Conservation (phyloP, 345 rosid species). For the Brassica napus region DNA sequence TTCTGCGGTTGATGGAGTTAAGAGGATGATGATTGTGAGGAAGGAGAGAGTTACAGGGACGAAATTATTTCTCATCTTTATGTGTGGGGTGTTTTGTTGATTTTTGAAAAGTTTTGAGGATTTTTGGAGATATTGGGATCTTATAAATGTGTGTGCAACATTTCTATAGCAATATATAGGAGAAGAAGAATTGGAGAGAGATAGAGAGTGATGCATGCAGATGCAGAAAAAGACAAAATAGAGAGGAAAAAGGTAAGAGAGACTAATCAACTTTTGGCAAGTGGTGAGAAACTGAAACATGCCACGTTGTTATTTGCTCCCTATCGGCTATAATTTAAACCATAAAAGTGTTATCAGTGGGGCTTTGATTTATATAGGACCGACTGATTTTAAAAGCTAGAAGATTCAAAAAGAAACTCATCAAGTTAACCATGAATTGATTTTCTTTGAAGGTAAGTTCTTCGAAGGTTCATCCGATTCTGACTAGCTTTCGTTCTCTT, state of each 20-base stretch:
- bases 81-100: background rate
- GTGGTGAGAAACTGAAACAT: background rate
- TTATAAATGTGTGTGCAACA: background rate
- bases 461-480: background rate
- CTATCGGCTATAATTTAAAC: background rate
- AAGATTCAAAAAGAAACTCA: background rate
- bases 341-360: background rate
- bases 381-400: background rate
- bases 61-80: constrained; percentile 4
- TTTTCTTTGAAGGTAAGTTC: background rate
- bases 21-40: constrained; percentile 23
- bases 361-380: background rate
- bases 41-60: constrained; percentile 26
- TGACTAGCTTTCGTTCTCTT: background rate
- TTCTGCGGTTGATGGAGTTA: constrained; percentile 29
- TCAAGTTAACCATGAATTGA: background rate
- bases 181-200: background rate
- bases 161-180: constrained; percentile 22
- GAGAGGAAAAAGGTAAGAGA: background rate
- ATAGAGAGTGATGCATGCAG: background rate
- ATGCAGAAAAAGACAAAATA: background rate
- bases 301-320: background rate
- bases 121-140: constrained; percentile 3
- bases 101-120: background rate
- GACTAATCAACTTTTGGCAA: constrained; percentile 25